Evolutionary conservation across 1,284 basidiomycete species (phyloP).

Genomic region (Ustilago loliicola): DNA sequence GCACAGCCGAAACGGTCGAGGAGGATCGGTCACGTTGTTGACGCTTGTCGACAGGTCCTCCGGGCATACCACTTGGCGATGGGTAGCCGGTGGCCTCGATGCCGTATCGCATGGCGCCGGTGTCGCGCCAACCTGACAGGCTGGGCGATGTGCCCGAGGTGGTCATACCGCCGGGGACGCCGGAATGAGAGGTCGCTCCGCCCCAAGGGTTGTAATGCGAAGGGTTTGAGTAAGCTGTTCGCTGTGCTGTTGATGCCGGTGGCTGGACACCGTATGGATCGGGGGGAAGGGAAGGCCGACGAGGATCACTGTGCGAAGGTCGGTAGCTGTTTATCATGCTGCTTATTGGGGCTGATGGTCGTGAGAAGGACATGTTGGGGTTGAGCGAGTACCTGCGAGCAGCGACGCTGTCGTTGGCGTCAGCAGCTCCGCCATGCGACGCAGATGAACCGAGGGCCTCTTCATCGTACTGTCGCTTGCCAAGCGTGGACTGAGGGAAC

Average conservation of each 20-base stretch:
- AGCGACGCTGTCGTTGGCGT: constrained; percentile 25
- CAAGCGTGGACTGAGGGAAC: constrained; percentile 41
- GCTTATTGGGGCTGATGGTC: constrained; percentile 48
- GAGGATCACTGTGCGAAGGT: constrained; percentile 37
- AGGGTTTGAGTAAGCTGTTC: constrained; percentile 19
- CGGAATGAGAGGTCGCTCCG: constrained; percentile 21
- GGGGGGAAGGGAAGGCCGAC: constrained; percentile 42
- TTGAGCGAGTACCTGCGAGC: constrained; percentile 45
- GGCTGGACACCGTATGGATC: constrained; percentile 31
- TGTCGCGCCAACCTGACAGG: constrained; percentile 39
- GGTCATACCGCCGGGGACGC: constrained; percentile 24
- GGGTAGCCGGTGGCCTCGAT: constrained; percentile 27
- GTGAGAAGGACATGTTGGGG: constrained; percentile 43
- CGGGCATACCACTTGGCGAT: constrained; percentile 36
- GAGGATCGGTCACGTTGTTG: constrained; percentile 47
- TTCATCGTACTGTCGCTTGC: constrained; percentile 52
- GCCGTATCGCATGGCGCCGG: constrained; percentile 31
- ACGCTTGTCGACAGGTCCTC: constrained; percentile 32
- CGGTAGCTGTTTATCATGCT: constrained; percentile 48
- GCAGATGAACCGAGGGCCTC: constrained; percentile 11
- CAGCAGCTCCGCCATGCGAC: constrained; percentile 10
- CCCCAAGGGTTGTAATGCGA: constrained; percentile 42
- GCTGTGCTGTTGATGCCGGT: constrained; percentile 22
- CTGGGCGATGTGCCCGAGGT: constrained; percentile 28
- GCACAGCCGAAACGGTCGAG: constrained; percentile 34